These are phyloP conservation scores for Talaromyces adpressus DNA, from an alignment of 495 filamentous ascomycete species.

Conservation along the genomic window DNA sequence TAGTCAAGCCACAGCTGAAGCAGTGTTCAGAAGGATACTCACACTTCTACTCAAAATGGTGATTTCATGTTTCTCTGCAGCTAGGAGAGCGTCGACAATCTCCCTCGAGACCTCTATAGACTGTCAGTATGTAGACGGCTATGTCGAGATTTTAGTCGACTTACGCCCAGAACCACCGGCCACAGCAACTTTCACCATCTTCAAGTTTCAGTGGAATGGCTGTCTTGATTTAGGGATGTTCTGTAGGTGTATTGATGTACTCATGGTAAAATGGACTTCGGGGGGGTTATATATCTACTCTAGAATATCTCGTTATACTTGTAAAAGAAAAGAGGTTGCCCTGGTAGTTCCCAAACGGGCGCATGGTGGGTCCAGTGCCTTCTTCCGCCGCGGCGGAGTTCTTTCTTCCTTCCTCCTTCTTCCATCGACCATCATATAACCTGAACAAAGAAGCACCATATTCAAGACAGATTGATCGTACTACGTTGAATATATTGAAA, in stretches of 20 bases:
- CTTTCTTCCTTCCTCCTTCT: neutral
- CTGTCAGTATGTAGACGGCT: neutral
- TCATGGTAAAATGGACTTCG: neutral
- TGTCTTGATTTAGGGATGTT: neutral
- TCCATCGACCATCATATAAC: neutral
- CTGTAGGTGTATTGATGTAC: neutral
- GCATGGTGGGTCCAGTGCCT: neutral
- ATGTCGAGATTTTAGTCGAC: neutral
- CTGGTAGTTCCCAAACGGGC: neutral
- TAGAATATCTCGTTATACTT: neutral
- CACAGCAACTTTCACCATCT: neutral
- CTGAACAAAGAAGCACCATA: neutral
- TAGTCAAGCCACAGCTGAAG: neutral
- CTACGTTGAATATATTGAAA: neutral
- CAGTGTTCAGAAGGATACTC: neutral
- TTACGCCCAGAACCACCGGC: conserved; percentile 3
- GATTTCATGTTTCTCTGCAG: conserved; percentile 40
- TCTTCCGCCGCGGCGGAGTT: conserved; percentile 6
- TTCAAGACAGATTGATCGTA: neutral
- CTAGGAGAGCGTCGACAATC: conserved; percentile 40
- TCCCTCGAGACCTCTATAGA: conserved; percentile 39
- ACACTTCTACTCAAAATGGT: conserved; percentile 33
- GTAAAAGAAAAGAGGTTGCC: neutral
- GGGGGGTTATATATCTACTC: neutral
- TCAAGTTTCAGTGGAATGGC: neutral